Evolutionary conservation across 1,139 yeast genomes (phyloP).

Genomic region (Zygosaccharomyces pseudobailii): DNA sequence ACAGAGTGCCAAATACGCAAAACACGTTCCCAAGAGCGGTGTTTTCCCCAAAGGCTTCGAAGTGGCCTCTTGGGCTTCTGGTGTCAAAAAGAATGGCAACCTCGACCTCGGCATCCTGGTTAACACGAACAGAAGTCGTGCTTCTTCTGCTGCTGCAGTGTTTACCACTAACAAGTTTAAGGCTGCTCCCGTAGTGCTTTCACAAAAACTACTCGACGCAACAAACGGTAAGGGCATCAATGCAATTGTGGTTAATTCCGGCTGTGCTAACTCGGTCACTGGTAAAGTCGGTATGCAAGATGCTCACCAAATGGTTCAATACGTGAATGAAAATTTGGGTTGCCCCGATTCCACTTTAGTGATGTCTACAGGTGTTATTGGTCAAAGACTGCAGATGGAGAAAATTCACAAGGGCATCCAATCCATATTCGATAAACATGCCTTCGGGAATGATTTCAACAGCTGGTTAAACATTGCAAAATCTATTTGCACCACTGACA

Average conservation of each 20-base stretch:
- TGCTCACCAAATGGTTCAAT: slow-evolving; percentile 65
- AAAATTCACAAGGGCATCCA: slow-evolving; percentile 59
- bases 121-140: slow-evolving; percentile 43
- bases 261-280: slow-evolving; percentile 98
- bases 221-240: slow-evolving; percentile 58
- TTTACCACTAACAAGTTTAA: slow-evolving; percentile 91
- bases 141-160: slow-evolving; percentile 73
- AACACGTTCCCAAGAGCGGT: slow-evolving; percentile 78
- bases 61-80: slow-evolving; percentile 83
- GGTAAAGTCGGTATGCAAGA: slow-evolving; percentile 81
- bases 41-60: slow-evolving; percentile 78
- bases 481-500: slow-evolving; percentile 94
- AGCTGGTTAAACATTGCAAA: slow-evolving; percentile 82
- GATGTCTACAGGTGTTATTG: slow-evolving; percentile 98
- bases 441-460: slow-evolving; percentile 61
- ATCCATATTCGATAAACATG: slow-evolving; percentile 26
- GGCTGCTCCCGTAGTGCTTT: slow-evolving; percentile 92
- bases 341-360: slow-evolving; percentile 55
- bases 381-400: slow-evolving; percentile 76
- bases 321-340: slow-evolving; percentile 50
- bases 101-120: slow-evolving; percentile 75
- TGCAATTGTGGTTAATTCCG: slow-evolving; percentile 80
- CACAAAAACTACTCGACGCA: slow-evolving; percentile 53
- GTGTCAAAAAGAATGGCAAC: slow-evolving; percentile 75
- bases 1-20: slow-evolving; percentile 38